Percentiles rank a stretch among this genome's conserved stretches.
These are phyloP conservation scores for Penicillium janthinellum DNA, from an alignment of 2,329 filamentous ascomycete genomes.

Conservation along the genomic window DNA sequence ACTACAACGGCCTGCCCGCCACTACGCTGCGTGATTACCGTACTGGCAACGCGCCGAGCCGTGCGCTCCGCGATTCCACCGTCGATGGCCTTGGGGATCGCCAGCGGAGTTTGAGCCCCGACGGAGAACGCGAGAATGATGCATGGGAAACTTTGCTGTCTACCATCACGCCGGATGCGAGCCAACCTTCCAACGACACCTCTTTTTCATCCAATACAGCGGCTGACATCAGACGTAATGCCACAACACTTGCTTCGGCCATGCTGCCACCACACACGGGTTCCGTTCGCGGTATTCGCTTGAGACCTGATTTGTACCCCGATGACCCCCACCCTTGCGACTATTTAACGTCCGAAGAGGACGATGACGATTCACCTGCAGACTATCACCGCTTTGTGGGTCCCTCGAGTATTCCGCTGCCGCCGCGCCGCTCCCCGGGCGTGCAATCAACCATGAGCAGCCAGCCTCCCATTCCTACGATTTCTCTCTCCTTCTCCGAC, in stretches of 20 bases:
- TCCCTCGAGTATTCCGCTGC: constrained; percentile 18
- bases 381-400: constrained; percentile 14
- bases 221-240: constrained; percentile 29
- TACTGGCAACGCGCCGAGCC: constrained; percentile 28
- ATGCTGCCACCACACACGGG: constrained; percentile 21
- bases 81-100: constrained; percentile 82
- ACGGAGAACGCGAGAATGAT: constrained; percentile 53
- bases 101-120: constrained; percentile 75
- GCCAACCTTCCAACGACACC: constrained; percentile 75
- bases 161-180: constrained; percentile 78
- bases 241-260: constrained; percentile 33
- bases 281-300: constrained; percentile 10
- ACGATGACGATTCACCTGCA: constrained; percentile 33
- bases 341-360: constrained; percentile 32
- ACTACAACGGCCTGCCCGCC: constrained; percentile 29
- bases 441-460: constrained; percentile 37
- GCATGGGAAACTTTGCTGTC: constrained; percentile 79
- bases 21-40: constrained; percentile 40
- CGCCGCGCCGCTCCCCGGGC: constrained; percentile 27
- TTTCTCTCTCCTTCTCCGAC: constrained; percentile 36
- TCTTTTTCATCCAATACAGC: constrained; percentile 69
- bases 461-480: constrained; percentile 37
- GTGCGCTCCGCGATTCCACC: constrained; percentile 24
- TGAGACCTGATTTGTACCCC: constrained; percentile 38
- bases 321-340: constrained; percentile 43